Evolutionary conservation across 2,329 filamentous ascomycete genomes (phyloP).

Genomic region (Microdochium nivale): DNA sequence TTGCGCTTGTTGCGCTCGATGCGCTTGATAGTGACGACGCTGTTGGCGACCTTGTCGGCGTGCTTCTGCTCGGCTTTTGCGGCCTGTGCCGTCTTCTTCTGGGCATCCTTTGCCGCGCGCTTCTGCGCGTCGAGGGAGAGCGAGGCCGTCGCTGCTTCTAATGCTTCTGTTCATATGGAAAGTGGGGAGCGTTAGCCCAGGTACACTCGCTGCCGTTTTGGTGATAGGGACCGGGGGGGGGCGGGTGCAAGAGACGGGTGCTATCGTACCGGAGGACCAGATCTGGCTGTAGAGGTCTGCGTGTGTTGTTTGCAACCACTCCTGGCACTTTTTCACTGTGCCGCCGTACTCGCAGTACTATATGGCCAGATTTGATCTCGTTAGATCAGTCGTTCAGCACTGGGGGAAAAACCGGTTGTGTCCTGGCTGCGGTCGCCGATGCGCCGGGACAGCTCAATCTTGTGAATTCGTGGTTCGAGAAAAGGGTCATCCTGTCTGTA

Average conservation of each 20-base stretch:
- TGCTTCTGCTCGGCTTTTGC: constrained; percentile 78
- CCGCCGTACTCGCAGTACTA: constrained; percentile 99
- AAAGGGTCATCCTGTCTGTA: too few relatives aligned
- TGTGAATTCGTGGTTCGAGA: too few relatives aligned
- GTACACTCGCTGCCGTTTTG: not conserved
- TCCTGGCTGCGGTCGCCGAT: too few relatives aligned
- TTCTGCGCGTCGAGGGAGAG: constrained; percentile 89
- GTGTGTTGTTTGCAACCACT: constrained; percentile 79
- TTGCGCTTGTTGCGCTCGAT: constrained; percentile 98
- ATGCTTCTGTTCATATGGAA: constrained; percentile 50
- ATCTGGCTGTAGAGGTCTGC: constrained; percentile 66
- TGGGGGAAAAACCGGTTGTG: too few relatives aligned
- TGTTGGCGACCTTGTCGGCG: constrained; percentile 71
- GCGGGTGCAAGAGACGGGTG: too few relatives aligned
- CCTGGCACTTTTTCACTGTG: constrained; percentile 91
- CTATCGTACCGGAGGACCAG: constrained; percentile 70
- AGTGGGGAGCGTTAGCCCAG: constrained; percentile 2
- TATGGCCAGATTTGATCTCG: constrained; percentile 8
- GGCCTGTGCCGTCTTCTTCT: constrained; percentile 94
- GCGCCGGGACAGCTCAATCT: too few relatives aligned
- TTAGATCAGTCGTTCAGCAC: too few relatives aligned
- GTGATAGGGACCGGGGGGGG: too few relatives aligned
- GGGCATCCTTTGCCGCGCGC: constrained; percentile 88
- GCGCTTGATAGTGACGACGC: constrained; percentile 84
- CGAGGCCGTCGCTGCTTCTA: constrained; percentile 75